Percentiles rank a stretch among this genome's conserved stretches.
phyloP scores from a whole-genome alignment of 23 red algal species.

The Agarophyton chilense region DNA sequence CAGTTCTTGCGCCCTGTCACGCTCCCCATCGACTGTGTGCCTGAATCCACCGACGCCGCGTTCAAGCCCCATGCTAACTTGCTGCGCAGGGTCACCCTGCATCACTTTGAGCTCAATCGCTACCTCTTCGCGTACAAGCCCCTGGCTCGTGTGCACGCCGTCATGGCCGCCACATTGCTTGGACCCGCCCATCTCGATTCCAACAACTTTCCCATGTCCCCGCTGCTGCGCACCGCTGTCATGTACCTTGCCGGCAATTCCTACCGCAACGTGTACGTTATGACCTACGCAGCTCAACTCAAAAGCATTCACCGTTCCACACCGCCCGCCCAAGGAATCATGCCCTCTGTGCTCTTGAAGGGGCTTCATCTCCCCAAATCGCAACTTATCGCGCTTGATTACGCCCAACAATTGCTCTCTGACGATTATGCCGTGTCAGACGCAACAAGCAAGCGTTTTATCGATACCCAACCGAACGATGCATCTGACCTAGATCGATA shows the following conservation, averaged over 20 bases:
- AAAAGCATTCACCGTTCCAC: slow-evolving; percentile 38
- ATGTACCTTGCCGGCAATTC: slow-evolving; percentile 69
- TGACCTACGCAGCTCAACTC: slow-evolving; percentile 55
- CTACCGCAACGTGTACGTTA: slow-evolving; percentile 61
- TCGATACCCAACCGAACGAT: background rate
- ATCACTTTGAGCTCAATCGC: slow-evolving; percentile 59
- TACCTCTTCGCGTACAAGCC: slow-evolving; percentile 67
- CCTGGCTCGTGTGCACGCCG: slow-evolving; percentile 44
- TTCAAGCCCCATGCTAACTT: slow-evolving; percentile 43
- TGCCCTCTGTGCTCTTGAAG: slow-evolving; percentile 34
- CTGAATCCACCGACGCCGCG: slow-evolving; percentile 29
- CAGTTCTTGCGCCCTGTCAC: slow-evolving; percentile 39
- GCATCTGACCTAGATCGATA: slow-evolving; percentile 17
- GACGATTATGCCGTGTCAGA: slow-evolving; percentile 29
- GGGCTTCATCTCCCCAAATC: slow-evolving; percentile 16
- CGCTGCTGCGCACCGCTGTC: slow-evolving; percentile 48
- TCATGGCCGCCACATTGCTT: slow-evolving; percentile 37
- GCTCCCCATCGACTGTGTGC: slow-evolving; percentile 43
- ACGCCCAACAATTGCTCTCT: slow-evolving; percentile 47
- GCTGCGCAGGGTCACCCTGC: slow-evolving; percentile 24
- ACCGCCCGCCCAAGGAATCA: slow-evolving; percentile 37
- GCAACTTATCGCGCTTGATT: slow-evolving; percentile 44
- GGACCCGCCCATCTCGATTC: background rate
- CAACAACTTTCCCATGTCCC: slow-evolving; percentile 42
- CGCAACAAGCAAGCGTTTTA: background rate